Evolutionary conservation across 495 filamentous ascomycete species (phyloP).

Genomic region (Symbiotaphrina buchneri): DNA sequence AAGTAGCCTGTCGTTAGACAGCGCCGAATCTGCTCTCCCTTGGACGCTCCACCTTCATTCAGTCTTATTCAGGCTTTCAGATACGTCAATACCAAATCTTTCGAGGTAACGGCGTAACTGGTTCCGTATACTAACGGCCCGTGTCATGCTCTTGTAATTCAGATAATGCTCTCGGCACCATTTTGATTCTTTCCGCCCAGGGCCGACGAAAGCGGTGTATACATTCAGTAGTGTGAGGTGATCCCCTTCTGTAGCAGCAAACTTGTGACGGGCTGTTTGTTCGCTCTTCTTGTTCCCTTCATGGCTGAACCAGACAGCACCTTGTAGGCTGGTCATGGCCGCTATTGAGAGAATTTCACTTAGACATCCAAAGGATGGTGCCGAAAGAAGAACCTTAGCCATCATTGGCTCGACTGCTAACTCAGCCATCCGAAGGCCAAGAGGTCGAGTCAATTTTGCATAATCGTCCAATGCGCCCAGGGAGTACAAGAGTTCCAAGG

Average conservation of each 20-base stretch:
- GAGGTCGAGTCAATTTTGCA: constrained; percentile 72
- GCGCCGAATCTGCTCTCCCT: constrained; percentile 51
- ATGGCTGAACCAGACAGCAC: constrained; percentile 60
- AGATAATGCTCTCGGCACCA: constrained; percentile 77
- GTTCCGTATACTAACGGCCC: constrained; percentile 67
- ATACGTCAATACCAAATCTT: constrained; percentile 52
- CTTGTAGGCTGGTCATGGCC: constrained; percentile 79
- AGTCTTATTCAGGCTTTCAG: constrained; percentile 25
- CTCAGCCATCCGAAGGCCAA: constrained; percentile 85
- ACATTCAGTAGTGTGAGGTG: constrained; percentile 88
- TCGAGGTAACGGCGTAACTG: constrained; percentile 79
- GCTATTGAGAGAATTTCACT: constrained; percentile 81
- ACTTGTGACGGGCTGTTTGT: constrained; percentile 56
- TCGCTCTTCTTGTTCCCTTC: constrained; percentile 49
- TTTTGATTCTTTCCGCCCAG: constrained; percentile 59
- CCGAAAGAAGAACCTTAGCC: constrained; percentile 71
- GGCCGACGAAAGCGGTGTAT: constrained; percentile 75
- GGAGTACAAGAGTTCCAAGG: constrained; percentile 72
- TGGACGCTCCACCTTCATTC: constrained; percentile 16
- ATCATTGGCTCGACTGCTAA: constrained; percentile 93
- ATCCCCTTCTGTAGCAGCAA: constrained; percentile 85
- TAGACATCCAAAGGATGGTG: constrained; percentile 50
- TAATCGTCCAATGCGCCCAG: constrained; percentile 79
- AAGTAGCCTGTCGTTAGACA: constrained; percentile 89
- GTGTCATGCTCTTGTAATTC: constrained; percentile 62